Conservation (phyloP, 208 protist genomes). For the Zelonia costaricensis region DNA sequence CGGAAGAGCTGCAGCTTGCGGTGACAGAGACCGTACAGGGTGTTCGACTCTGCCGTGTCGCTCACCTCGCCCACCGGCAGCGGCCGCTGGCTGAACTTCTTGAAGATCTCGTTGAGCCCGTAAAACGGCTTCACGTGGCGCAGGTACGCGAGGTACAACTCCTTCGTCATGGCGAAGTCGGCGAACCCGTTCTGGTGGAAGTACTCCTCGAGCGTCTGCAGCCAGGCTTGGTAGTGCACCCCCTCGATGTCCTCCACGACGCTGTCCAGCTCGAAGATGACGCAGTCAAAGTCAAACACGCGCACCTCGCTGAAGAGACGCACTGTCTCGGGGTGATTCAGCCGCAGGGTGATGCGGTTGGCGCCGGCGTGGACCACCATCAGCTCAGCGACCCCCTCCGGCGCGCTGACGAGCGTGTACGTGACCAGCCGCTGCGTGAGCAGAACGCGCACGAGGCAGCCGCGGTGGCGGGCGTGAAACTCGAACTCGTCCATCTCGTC, state of each 20-base stretch:
- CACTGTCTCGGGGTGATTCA: conserved; percentile 61
- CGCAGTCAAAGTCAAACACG: conserved; percentile 88
- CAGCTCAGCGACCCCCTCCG: conserved; percentile 43
- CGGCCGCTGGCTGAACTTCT: conserved; percentile 46
- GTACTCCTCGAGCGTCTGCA: conserved; percentile 71
- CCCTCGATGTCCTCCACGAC: conserved; percentile 80
- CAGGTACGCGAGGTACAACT: conserved; percentile 88
- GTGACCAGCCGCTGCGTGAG: conserved; percentile 68
- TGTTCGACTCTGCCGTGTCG: conserved; percentile 54
- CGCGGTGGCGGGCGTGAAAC: conserved; percentile 73
- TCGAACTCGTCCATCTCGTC: conserved; percentile 78
- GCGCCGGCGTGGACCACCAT: conserved; percentile 76
- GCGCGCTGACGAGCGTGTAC: conserved; percentile 66
- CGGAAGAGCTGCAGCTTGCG: conserved; percentile 77
- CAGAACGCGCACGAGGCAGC: conserved; percentile 72
- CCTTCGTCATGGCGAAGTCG: conserved; percentile 60
- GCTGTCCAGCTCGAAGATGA: conserved; percentile 90
- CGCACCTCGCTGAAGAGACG: conserved; percentile 70
- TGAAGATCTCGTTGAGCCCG: conserved; percentile 67
- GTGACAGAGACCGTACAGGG: conserved; percentile 65
- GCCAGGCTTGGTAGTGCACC: conserved; percentile 88
- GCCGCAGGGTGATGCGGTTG: conserved; percentile 61
- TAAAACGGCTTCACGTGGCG: conserved; percentile 65
- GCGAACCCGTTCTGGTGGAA: conserved; percentile 45
- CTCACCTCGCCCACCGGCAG: conserved; percentile 42